A percentile compares a stretch with the other conserved stretches of the same genome.
These are phyloP conservation scores for Scheffersomyces coipomensis DNA, from an alignment of 805 yeast species.

Conservation along the genomic window DNA sequence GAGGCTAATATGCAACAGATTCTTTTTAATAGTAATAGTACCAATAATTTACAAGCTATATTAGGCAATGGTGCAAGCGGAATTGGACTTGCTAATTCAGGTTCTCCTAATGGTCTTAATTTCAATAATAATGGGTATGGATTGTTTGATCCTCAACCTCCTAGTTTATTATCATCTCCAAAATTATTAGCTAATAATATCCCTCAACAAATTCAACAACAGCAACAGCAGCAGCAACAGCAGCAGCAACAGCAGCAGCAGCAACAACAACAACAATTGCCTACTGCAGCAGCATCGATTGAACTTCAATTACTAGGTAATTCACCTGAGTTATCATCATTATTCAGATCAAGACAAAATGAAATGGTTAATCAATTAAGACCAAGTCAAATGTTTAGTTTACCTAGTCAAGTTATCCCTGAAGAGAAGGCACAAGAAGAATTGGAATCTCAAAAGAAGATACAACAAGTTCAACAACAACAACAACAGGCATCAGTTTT, in stretches of 20 bases:
- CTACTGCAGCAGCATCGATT: not conserved
- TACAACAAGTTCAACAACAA: too few species aligned
- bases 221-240: not conserved
- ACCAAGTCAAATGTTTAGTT: not conserved
- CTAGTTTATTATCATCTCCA: not conserved
- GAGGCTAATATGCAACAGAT: conserved; percentile 47
- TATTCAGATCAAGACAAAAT: conserved; percentile 65
- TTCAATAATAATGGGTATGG: not conserved
- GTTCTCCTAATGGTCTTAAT: not conserved
- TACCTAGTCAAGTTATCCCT: not conserved
- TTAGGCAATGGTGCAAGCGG: too few species aligned
- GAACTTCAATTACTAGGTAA: not conserved
- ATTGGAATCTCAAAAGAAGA: too few species aligned
- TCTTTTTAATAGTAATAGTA: not conserved
- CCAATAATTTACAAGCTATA: too few species aligned
- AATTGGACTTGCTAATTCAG: conserved; percentile 2
- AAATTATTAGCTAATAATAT: not conserved
- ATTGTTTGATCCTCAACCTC: not conserved
- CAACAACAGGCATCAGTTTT: not conserved
- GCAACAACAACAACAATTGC: not conserved
- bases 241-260: not conserved
- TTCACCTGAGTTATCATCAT: conserved; percentile 5
- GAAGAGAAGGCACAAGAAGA: too few species aligned
- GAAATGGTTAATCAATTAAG: conserved; percentile 25
- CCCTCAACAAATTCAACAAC: too few species aligned